These are phyloP conservation scores for Ogataea chonburiensis DNA, from an alignment of 805 yeast genomes.

Conservation along the genomic window DNA sequence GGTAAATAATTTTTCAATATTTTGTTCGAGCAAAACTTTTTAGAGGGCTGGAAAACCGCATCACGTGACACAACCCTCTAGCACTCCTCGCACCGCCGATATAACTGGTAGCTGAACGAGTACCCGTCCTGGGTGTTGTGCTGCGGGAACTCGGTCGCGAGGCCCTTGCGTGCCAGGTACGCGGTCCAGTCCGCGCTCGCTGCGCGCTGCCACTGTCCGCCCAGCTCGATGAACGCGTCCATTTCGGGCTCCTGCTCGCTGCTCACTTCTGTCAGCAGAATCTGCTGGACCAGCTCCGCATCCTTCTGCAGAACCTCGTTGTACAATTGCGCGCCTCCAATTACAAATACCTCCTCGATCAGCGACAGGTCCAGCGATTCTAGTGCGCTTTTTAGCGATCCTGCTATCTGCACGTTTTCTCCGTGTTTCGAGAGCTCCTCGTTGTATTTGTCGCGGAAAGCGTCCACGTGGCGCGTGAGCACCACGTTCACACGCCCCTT, in stretches of 20 bases:
- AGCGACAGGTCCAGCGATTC: constrained; percentile 28
- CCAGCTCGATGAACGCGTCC: constrained; percentile 66
- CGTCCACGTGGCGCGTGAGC: constrained; percentile 50
- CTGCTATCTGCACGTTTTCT: constrained; percentile 30
- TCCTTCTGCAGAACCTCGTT: constrained; percentile 38
- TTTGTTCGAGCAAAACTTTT: constrained; percentile 11
- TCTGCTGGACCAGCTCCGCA: constrained; percentile 43
- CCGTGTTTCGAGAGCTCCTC: constrained; percentile 26
- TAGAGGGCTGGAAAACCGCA: constrained; percentile 1
- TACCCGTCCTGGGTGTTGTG: constrained; percentile 41
- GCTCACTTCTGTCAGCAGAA: constrained; percentile 69
- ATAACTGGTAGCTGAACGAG: constrained; percentile 30
- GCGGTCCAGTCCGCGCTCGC: constrained; percentile 36
- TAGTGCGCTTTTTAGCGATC: constrained; percentile 46
- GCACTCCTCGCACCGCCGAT: constrained; percentile 8
- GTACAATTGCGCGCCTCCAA: constrained; percentile 93
- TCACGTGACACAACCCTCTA: constrained; percentile 10
- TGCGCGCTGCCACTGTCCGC: constrained; percentile 38
- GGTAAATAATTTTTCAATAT: constrained; percentile 15
- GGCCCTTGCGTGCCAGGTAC: constrained; percentile 39
- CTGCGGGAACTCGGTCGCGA: constrained; percentile 30
- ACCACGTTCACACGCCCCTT: constrained; percentile 74
- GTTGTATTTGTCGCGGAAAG: constrained; percentile 24
- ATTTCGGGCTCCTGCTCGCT: constrained; percentile 45
- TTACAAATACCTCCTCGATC: constrained; percentile 68